Base-by-base conservation (phyloP, 495 filamentous ascomycete species). In the Haplographium delicatum region DNA sequence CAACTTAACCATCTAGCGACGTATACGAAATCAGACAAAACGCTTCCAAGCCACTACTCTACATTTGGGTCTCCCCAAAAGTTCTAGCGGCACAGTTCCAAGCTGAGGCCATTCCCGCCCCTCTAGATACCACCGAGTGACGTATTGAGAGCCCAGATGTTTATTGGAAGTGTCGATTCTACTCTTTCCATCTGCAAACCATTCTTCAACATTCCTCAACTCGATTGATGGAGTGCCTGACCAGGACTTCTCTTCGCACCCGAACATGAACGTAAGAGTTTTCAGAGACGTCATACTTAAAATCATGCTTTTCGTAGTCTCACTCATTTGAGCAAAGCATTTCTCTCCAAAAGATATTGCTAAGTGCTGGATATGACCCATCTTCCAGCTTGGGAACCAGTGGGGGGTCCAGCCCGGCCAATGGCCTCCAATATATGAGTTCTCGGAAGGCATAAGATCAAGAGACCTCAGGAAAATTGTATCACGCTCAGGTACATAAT, bases 381-480 rank as follows among this genome's bases (percentile, higher is more conserved):
- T 11, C n/a, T n/a, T 31, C 44, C 1, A 4, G 10, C 1, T 35
- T 6, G 7, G 9, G 15, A 34, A n/a, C 10, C 16, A 11, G 16
- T 2, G 26, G 9, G 3, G 28, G n/a, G 7, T 13, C 1, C 8
- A 37, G 26, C 1, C 25, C 28, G 20, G 15, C 18, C 18, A 3
- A n/a, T 13, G 5, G 2, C n/a, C n/a, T n/a, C n/a, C n/a, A n/a
- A n/a, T n/a, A n/a, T n/a, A n/a, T n/a, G n/a, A n/a, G n/a, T n/a
- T n/a, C n/a, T n/a, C n/a, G n/a, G n/a, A n/a, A n/a, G n/a, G n/a
- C n/a, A n/a, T n/a, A 16, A 0, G 8, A 35, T 47, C 44, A 18
- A 47, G 30, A 11, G 44, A 47, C 19, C 44, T 28, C 16, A 47
- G 19, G 31, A 47, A 47, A 19, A 47, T 37, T 5, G 44, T 47